Evolutionary conservation across 106 monocot genomes (phyloP), one percentile per base, ranked within the genome.

Genomic region (Dactylorhiza incarnata): DNA sequence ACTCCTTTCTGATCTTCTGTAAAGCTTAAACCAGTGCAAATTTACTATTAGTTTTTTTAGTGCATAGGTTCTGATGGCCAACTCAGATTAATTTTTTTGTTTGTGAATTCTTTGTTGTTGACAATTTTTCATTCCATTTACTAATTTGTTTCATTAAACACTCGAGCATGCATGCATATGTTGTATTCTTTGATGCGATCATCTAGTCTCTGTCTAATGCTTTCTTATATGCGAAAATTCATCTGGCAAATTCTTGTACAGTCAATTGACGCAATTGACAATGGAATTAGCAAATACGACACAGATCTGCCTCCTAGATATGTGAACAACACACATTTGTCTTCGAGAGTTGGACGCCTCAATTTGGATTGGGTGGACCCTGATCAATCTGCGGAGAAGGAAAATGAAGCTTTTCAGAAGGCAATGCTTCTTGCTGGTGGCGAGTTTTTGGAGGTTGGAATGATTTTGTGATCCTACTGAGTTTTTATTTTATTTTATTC

Each of bases 261-360:
- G 97, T 89, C 94, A 78, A 80, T 99, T 75, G 97, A 99, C 86
- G 97, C 97, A 20, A 86, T 91, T 81, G 97, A 99, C 80, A 99
- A 99, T 76, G 97, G 97, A n/a, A 83, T 99, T 73, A 94, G 86
- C 74, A 87, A 89, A 73, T 94, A 83, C 59, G 91, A 91, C 48
- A 89, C 94, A 7, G 94, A 99, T 52, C 87, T 85, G 58, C 87
- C 91, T 54, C 88, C 94, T 54, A 99, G 84, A 73, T 99, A 91
- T 56, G 88, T 99, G 54, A 94, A 84, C 49, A 89, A 94, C 73
- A 91, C 94, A 45, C 66, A 82, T 74, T 82, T 99, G 73, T 91
- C 97, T 72, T 91, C 94, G 52, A 76, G 97, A 68, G 87, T 99
- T 79, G 86, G 86, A 4, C 87, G 87, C 51, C 83, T 94, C 46